These are phyloP conservation scores for Umbilicus rupestris DNA, from an alignment of 164 flowering plant species.

Conservation along the genomic window DNA sequence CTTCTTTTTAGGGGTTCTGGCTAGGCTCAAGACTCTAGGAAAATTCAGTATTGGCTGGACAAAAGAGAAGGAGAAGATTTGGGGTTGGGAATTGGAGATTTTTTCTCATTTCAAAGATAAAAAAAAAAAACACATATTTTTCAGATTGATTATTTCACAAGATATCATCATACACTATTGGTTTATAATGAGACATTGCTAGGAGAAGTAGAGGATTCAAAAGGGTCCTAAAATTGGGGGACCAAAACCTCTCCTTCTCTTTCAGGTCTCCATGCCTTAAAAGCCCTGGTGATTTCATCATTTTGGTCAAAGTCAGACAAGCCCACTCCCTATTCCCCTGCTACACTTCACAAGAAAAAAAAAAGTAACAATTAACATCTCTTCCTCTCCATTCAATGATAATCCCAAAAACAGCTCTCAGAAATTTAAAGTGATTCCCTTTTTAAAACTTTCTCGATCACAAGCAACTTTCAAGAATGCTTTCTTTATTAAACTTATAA, in stretches of 20 bases:
- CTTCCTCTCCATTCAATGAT: slow-evolving; percentile 4
- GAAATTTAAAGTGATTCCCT: slow-evolving; percentile 17
- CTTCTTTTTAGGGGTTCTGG: neutral
- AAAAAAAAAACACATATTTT: no score
- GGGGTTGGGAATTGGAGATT: neutral
- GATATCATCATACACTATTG: no score
- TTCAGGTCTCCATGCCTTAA: neutral
- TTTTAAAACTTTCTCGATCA: slow-evolving; percentile 21
- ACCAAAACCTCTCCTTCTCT: neutral
- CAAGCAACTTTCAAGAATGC: neutral
- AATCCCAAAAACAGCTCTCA: slow-evolving; percentile 9
- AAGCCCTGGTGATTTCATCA: slow-evolving; percentile 9
- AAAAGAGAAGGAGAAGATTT: neutral
- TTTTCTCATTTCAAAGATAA: no score
- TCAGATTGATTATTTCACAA: no score
- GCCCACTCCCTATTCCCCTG: neutral
- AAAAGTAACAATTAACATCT: slow-evolving; percentile 10
- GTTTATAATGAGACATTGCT: neutral
- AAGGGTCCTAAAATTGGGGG: neutral
- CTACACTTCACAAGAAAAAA: neutral
- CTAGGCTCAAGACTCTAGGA: neutral
- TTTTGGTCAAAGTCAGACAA: slow-evolving; percentile 22
- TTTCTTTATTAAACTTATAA: neutral
- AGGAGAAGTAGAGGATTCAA: neutral
- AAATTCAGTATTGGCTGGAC: neutral